phyloP scores from a whole-genome alignment of 2,329 filamentous ascomycete genomes.

The Graphium sp. region DNA sequence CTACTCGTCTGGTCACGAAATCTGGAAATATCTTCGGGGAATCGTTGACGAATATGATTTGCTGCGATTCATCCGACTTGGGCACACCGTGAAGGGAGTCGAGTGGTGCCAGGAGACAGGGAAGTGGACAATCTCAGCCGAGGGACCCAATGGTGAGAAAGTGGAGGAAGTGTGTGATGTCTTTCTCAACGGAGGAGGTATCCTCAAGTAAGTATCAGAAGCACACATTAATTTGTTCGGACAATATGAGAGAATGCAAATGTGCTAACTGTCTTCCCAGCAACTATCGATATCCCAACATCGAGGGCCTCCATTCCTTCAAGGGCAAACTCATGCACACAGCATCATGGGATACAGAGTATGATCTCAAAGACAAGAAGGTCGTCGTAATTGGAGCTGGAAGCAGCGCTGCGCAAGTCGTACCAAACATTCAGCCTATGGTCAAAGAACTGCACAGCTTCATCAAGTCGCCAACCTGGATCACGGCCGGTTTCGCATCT shows the following conservation, averaged over 20 bases:
- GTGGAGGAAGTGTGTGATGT: slow-evolving; percentile 1
- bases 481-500: slow-evolving; percentile 24
- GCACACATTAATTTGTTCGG: too few relatives aligned
- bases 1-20: slow-evolving; percentile 2
- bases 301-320: slow-evolving; percentile 30
- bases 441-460: slow-evolving; percentile 43
- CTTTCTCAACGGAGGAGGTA: slow-evolving; percentile 1
- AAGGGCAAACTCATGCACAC: slow-evolving; percentile 36
- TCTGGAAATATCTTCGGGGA: slow-evolving; percentile 3
- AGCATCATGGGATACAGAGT: slow-evolving; percentile 38
- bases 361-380: slow-evolving; percentile 28
- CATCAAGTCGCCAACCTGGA: slow-evolving; percentile 48
- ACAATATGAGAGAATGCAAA: too few relatives aligned
- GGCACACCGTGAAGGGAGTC: slow-evolving; percentile 1
- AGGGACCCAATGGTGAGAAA: background rate
- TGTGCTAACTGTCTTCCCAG: slow-evolving; percentile 12
- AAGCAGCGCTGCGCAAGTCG: slow-evolving; percentile 39
- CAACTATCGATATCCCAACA: slow-evolving; percentile 23
- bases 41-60: slow-evolving; percentile 2
- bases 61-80: slow-evolving; percentile 1
- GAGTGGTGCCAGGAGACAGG: slow-evolving; percentile 1
- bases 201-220: too few relatives aligned
- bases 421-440: slow-evolving; percentile 30
- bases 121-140: slow-evolving; percentile 1
- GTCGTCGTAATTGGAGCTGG: slow-evolving; percentile 48